Percentiles rank a stretch among this genome's conserved stretches.
phyloP scores from a whole-genome alignment of 495 filamentous ascomycete species.

The Trichodelitschia bisporula region DNA sequence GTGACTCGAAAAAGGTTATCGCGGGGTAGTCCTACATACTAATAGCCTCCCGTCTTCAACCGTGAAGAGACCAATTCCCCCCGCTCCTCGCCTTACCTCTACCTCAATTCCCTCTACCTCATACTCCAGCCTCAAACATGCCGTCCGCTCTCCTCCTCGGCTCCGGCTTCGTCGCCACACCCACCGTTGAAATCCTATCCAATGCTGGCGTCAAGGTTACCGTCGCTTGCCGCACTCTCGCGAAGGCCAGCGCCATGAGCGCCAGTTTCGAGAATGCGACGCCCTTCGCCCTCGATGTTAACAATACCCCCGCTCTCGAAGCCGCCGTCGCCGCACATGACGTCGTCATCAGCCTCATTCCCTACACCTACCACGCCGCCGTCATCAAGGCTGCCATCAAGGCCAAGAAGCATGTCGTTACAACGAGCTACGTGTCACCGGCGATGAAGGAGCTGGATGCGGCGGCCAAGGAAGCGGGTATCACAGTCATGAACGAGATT shows the following conservation, averaged over 20 bases:
- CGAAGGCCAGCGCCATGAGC: conserved; percentile 47
- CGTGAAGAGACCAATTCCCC: too few relatives aligned
- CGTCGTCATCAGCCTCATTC: conserved; percentile 43
- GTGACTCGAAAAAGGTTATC: too few relatives aligned
- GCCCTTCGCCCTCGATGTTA: conserved; percentile 67
- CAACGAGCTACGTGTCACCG: conserved; percentile 82
- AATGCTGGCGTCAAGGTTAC: conserved; percentile 56
- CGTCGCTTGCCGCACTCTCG: conserved; percentile 72
- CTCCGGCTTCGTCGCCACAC: conserved; percentile 24
- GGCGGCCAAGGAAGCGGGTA: conserved; percentile 69
- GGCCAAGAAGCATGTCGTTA: conserved; percentile 86
- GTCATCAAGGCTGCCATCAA: conserved; percentile 92
- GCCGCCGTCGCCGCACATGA: conserved; percentile 52
- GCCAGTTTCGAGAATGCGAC: conserved; percentile 42
- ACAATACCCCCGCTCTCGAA: conserved; percentile 46
- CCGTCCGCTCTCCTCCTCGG: too few relatives aligned
- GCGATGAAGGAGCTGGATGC: conserved; percentile 77
- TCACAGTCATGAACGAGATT: conserved; percentile 84
- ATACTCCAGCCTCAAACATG: too few relatives aligned
- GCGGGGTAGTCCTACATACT: too few relatives aligned
- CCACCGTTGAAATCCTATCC: conserved; percentile 53
- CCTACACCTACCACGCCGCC: conserved; percentile 72
- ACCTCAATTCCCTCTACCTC: too few relatives aligned
- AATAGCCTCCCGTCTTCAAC: too few relatives aligned
- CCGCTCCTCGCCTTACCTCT: too few relatives aligned